Evolutionary conservation across 192 early-diverging fungal species (phyloP).

Genomic region (Umbelopsis vinacea): DNA sequence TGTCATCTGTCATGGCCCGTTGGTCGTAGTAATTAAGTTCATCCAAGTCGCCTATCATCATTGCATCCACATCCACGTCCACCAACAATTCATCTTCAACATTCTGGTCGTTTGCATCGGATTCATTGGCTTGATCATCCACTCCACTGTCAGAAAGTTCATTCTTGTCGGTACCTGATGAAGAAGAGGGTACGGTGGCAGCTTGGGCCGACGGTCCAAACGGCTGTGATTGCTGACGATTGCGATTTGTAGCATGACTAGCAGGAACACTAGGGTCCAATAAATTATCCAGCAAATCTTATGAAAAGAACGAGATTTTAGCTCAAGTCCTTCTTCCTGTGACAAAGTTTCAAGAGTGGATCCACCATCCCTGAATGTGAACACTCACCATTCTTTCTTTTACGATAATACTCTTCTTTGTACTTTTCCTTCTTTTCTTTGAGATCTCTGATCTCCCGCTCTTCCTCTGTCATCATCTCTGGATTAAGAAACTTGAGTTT

Average conservation of each 20-base stretch:
- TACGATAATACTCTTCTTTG: slow-evolving; percentile 39
- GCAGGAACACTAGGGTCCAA: slow-evolving; percentile 31
- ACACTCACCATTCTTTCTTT: slow-evolving; percentile 22
- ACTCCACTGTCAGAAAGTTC: neutral
- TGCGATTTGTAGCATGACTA: neutral
- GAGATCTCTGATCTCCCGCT: slow-evolving; percentile 33
- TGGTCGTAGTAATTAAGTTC: slow-evolving; percentile 37
- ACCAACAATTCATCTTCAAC: slow-evolving; percentile 32
- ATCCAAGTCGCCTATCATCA: slow-evolving; percentile 35
- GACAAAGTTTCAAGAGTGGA: too few species aligned
- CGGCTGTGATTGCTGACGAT: slow-evolving; percentile 15
- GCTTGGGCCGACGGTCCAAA: neutral
- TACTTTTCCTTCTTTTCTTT: slow-evolving; percentile 34
- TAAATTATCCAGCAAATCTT: slow-evolving; percentile 40
- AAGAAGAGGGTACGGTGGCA: neutral
- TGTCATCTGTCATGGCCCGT: slow-evolving; percentile 5
- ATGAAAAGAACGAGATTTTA: slow-evolving; percentile 23
- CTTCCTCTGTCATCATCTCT: slow-evolving; percentile 36
- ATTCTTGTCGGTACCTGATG: neutral
- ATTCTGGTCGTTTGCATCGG: neutral
- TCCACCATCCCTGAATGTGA: too few species aligned
- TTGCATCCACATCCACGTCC: slow-evolving; percentile 39
- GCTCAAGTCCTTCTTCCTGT: too few species aligned
- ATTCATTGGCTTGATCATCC: slow-evolving; percentile 8
- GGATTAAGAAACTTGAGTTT: slow-evolving; percentile 62